Base-by-base conservation (phyloP, 148 eudicot genomes). In the Polygonum maritimum region DNA sequence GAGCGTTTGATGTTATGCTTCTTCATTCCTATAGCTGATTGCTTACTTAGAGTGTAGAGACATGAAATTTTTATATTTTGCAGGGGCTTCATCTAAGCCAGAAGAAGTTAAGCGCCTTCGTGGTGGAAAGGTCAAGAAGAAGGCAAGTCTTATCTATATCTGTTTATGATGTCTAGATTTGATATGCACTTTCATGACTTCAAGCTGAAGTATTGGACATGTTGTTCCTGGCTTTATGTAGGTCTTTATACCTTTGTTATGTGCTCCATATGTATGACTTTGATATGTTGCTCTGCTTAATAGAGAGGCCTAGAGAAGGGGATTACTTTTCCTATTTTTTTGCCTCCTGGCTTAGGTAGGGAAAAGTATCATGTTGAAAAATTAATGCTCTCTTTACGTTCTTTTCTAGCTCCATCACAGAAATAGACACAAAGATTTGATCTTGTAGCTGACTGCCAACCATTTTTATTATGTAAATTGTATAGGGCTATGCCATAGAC, bases 91-190 rank as follows among this genome's bases (percentile, higher is more conserved):
- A 44, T 91, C 98, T 71, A 83, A 88, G 83, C 85, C 76, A 33
- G 98, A 94, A 83, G 95, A 85, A 85, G 98, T 91, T 21, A 92
- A 94, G 71, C 91, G 93, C 75, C 97, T 94, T 82, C 98, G 97
- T 62, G 97, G 98, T 48, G 97, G 98, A 49, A 94, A 94, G 87
- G 83, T 86, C 45, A 94, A 94, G 80, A 94, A 94, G 90, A 94
- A 94, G 81, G 97, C 45, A 38, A 67, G 71, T 62, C 4, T 33
- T 67, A 1, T 1, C 38, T 33, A 35, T 35, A 1, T 14, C 41
- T 65, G 15, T 14, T 0, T 6, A 63, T 16, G 12, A 67, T 67
- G 11, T 67, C 71, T 67, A 35, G 71, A 14, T 67, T 67, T 15
- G 0, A 6, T 15, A 36, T 67, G 11, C 69, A 26, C 41, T 67